Percentiles rank a stretch among this genome's conserved stretches.
These are phyloP conservation scores for Tetrapisispora taiwanensis DNA, from an alignment of 805 yeast species.

Conservation along the genomic window DNA sequence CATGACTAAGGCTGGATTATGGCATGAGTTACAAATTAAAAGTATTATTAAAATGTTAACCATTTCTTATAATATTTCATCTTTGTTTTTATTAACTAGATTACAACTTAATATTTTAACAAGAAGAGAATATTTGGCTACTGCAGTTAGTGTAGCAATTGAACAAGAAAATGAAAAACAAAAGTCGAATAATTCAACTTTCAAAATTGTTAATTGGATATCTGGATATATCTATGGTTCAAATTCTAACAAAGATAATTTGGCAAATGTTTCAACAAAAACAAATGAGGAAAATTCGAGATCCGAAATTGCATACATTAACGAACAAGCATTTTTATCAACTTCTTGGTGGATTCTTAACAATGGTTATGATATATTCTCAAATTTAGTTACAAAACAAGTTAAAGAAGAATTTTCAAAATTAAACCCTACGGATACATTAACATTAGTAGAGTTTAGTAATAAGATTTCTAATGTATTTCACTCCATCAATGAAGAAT, in stretches of 20 bases:
- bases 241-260: neutral
- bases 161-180: constrained; percentile 30
- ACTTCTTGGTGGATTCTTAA: constrained; percentile 91
- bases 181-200: neutral
- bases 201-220: constrained; percentile 3
- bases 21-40: constrained; percentile 72
- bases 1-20: constrained; percentile 55
- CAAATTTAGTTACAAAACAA: constrained; percentile 41
- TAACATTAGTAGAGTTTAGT: constrained; percentile 53
- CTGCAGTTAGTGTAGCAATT: constrained; percentile 58
- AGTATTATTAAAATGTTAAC: constrained; percentile 67
- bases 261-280: too few relatives aligned
- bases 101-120: constrained; percentile 84
- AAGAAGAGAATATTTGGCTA: constrained; percentile 71
- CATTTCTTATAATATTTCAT: constrained; percentile 54
- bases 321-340: constrained; percentile 76
- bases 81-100: constrained; percentile 68
- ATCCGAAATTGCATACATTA: constrained; percentile 30
- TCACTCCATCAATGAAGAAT: constrained; percentile 23
- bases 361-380: constrained; percentile 64
- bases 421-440: constrained; percentile 62
- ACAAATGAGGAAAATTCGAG: neutral
- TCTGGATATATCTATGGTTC: neutral
- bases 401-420: constrained; percentile 53
- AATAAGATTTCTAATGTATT: constrained; percentile 31